Evolutionary conservation across 805 yeast genomes (phyloP), one percentile per base, ranked within the genome.

Genomic region (Starmerella gropengiesseri): DNA sequence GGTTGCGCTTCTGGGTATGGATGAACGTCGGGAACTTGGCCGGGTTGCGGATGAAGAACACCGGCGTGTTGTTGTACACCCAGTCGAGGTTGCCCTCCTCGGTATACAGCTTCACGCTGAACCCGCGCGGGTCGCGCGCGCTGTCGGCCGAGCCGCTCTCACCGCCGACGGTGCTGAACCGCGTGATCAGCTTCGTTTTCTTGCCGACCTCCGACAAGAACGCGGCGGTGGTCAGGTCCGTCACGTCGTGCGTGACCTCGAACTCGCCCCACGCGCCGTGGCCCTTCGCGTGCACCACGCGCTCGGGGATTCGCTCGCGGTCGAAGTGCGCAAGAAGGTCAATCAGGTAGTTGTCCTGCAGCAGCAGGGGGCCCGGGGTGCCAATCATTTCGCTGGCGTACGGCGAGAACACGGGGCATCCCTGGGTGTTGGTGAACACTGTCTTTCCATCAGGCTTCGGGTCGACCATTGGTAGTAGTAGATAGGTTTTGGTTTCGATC

Each of bases 201-300:
- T 83, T 83, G 53, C 95, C 95, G 43, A 81, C 70, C 35, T 73
- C 66, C 51, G 73, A 72, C 53, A 85, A 72, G 66, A 85, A 81
- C 36, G 56, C 58, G 25, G 68, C 60, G 22, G 49, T 37, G 17
- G 73, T 67, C 41, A 75, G 54, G 52, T 75, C 81, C 9, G 69
- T 59, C 42, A 74, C 61, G 26, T 75, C 72, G 56, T 75, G 77
- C 19, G 80, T 74, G 52, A 71, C 66, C 55, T 71, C 79, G 48
- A 76, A 75, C 49, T 64, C 65, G 30, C 79, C 77, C 54, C 66
- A 71, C 32, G 78, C 78, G 47, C 80, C 81, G 37, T 75, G 73
- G 41, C 81, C 81, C 57, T 74, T 74, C 41, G 80, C 80, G 55
- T 75, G 81, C 31, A 75, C 81, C 32, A 75, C 79, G 53, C 81